These are phyloP conservation scores for Chlorociboria aeruginascens DNA, from an alignment of 495 filamentous ascomycete species.

Conservation along the genomic window DNA sequence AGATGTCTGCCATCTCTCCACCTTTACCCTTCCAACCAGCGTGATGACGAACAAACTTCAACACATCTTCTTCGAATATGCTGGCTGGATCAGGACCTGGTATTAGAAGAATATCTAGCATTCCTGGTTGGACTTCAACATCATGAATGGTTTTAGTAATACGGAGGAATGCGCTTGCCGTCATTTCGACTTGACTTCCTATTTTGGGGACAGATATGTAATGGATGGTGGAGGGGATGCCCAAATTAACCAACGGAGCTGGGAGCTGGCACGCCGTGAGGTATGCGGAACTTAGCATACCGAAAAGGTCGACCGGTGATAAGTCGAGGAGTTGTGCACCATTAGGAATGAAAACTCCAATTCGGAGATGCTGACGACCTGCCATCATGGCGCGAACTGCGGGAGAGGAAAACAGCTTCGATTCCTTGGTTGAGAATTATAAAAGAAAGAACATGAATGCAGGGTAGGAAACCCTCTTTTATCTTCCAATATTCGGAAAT, in stretches of 20 bases:
- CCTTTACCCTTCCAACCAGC: conserved; percentile 14
- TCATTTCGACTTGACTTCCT: conserved; percentile 8
- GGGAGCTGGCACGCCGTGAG: conserved; percentile 12
- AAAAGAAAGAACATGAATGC: no score
- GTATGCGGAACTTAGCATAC: conserved; percentile 12
- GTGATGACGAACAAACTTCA: conserved; percentile 35
- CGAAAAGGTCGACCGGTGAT: conserved; percentile 16
- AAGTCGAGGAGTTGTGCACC: conserved; percentile 14
- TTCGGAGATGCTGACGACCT: conserved; percentile 2
- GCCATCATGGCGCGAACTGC: background rate
- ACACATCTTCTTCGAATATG: conserved; percentile 22
- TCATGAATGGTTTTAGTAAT: conserved; percentile 7
- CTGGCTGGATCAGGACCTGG: conserved; percentile 37
- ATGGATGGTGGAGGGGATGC: conserved; percentile 11
- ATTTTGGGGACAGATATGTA: conserved; percentile 12
- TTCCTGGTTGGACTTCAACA: conserved; percentile 24
- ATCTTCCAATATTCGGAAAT: no score
- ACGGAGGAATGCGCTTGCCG: conserved; percentile 5
- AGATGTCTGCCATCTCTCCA: conserved; percentile 28
- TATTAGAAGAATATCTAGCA: conserved; percentile 38
- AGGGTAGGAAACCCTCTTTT: no score
- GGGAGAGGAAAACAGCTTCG: no score
- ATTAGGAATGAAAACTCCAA: conserved; percentile 13
- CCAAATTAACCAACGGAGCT: conserved; percentile 1
- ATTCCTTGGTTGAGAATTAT: no score